Base-by-base conservation (phyloP, 2,329 filamentous ascomycete genomes). In the Delphinella strobiligena region DNA sequence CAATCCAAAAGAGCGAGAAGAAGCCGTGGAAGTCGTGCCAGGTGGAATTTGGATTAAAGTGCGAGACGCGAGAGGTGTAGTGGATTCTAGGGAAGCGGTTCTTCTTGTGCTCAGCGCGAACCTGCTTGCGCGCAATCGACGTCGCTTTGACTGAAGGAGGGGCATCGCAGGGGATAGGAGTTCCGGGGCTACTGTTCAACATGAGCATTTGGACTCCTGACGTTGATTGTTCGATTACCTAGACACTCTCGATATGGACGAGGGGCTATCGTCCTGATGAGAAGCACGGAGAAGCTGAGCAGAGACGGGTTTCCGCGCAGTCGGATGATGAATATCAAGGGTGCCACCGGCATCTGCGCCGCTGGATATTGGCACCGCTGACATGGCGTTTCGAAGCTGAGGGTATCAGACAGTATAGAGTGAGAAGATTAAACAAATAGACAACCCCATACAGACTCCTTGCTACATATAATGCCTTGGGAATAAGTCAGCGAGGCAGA, bases 1-100 rank as follows among this genome's bases (percentile, higher is more conserved):
- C 86, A 48, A 98, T 89, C 91, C 91, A 98, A 65, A 98, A 98
- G 29, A 98, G 74, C 39, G 91, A 85, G 65, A 95, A 98, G 72
- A 98, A 98, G 56, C 91, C 91, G 52, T 86, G 78, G 59, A 98
- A 98, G 61, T 98, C 87, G 54, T 79, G 79, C 59, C 96, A 88
- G 54, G 94, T 87, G 61, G 84, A 93, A 36, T 76, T 73, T 0
- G 88, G 87, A 56, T 98, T 91, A 58, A 98, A 94, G 63, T 98
- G 89, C 14, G 89, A 96, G 16, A 96, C 80, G 42, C 91, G 82
- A 44, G 82, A 80, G 31, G 84, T 75, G 64, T 89, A 98, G 54
- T 94, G 84, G 56, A 93, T 87, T 16, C 84, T 91, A 16, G 93
- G 89, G 59, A 96, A 98, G 49, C 95, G 70, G 50, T 87, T 81